phyloP scores from a whole-genome alignment of 805 yeast genomes.

The Myxozyma mucilagina region DNA sequence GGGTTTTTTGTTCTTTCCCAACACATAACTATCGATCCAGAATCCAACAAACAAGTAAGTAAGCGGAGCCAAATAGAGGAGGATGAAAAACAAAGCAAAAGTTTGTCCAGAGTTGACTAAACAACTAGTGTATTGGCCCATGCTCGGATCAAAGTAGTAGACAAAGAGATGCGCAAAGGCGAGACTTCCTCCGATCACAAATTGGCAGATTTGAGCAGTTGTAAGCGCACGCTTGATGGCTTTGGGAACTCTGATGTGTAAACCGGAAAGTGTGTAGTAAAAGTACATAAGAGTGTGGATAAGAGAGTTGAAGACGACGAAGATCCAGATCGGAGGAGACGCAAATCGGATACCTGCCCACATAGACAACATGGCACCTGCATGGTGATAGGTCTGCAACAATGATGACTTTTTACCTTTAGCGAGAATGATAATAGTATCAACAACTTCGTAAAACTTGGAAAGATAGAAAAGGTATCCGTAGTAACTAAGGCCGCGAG shows the following conservation, averaged over 20 bases:
- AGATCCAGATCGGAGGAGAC: slow-evolving; percentile 78
- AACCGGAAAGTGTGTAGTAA: slow-evolving; percentile 62
- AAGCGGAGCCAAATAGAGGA: slow-evolving; percentile 60
- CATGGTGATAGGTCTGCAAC: slow-evolving; percentile 72
- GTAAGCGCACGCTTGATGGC: slow-evolving; percentile 61
- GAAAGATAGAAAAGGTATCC: slow-evolving; percentile 70
- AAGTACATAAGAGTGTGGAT: slow-evolving; percentile 75
- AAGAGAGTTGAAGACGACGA: slow-evolving; percentile 76
- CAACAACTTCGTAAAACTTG: slow-evolving; percentile 70
- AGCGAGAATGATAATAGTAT: slow-evolving; percentile 63
- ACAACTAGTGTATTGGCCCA: slow-evolving; percentile 50
- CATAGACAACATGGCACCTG: slow-evolving; percentile 80
- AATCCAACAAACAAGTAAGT: slow-evolving; percentile 28
- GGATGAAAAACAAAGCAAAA: slow-evolving; percentile 61
- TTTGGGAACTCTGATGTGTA: slow-evolving; percentile 58
- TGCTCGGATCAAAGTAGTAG: slow-evolving; percentile 53
- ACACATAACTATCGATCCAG: slow-evolving; percentile 30
- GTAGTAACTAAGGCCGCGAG: slow-evolving; percentile 53
- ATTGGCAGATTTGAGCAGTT: slow-evolving; percentile 67
- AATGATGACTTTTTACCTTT: slow-evolving; percentile 68
- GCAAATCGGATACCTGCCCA: slow-evolving; percentile 73
- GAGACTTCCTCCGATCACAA: slow-evolving; percentile 65
- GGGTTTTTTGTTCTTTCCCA: slow-evolving; percentile 7
- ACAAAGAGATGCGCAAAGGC: slow-evolving; percentile 67
- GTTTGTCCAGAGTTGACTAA: slow-evolving; percentile 61